phyloP scores from a whole-genome alignment of 2,329 filamentous ascomycete species.

The Colletotrichum sp. region DNA sequence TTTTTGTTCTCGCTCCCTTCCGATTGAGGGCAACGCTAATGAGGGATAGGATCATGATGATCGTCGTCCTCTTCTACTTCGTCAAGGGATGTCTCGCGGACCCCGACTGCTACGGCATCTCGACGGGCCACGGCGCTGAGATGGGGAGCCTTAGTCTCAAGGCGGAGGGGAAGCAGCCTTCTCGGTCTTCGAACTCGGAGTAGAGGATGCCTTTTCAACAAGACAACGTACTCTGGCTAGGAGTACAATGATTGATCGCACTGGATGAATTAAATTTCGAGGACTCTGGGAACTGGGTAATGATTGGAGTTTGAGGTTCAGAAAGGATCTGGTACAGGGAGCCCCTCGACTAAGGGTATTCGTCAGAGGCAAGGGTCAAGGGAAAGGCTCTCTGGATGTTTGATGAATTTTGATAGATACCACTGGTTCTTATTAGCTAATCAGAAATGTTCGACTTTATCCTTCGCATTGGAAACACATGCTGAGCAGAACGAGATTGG shows the following conservation, averaged over 20 bases:
- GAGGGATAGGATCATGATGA: slow-evolving; percentile 37
- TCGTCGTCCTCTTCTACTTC: slow-evolving; percentile 43
- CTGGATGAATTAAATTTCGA: neutral
- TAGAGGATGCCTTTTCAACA: neutral
- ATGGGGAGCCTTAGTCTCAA: slow-evolving; percentile 28
- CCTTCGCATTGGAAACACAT: neutral
- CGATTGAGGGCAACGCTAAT: neutral
- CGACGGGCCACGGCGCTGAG: slow-evolving; percentile 25
- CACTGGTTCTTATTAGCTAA: slow-evolving; percentile 4
- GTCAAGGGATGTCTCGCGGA: slow-evolving; percentile 34
- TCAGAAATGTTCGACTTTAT: neutral
- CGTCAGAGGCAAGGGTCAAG: neutral
- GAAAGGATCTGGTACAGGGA: neutral
- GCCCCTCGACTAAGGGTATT: neutral
- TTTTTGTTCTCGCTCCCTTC: neutral
- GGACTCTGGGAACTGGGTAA: neutral
- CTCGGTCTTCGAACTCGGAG: neutral
- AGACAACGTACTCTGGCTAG: too few species aligned
- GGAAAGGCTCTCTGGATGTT: neutral
- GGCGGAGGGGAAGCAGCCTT: slow-evolving; percentile 16
- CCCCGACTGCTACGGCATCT: slow-evolving; percentile 14
- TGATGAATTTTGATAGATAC: slow-evolving; percentile 1
- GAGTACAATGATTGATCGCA: too few species aligned
- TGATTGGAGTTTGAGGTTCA: slow-evolving; percentile 5
- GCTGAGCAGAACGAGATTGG: too few species aligned